phyloP scores from a whole-genome alignment of 164 flowering plant species.

The Kingdonia uniflora region DNA sequence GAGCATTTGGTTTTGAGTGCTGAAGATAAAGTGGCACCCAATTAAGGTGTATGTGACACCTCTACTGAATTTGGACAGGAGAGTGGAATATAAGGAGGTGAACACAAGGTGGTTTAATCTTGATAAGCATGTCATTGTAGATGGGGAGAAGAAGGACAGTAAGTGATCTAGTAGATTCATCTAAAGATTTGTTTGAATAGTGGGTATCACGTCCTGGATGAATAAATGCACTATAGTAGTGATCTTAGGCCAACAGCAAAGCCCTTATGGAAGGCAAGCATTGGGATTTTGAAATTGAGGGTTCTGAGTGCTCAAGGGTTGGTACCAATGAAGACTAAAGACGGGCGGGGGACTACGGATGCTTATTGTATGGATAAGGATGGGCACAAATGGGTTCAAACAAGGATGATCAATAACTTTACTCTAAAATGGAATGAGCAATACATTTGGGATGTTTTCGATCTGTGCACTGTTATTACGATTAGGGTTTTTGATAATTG shows the following conservation, averaged over 20 bases:
- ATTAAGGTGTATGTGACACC: no score
- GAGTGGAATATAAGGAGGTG: no score
- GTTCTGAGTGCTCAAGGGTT: constrained; percentile 66
- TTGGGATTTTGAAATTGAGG: constrained; percentile 83
- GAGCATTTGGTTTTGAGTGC: no score
- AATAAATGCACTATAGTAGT: constrained; percentile 83
- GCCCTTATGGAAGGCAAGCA: constrained; percentile 75
- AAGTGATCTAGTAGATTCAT: constrained; percentile 1
- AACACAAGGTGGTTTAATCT: constrained; percentile 6
- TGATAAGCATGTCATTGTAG: neutral
- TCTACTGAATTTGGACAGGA: no score
- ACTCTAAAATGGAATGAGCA: constrained; percentile 77
- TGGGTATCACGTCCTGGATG: constrained; percentile 94
- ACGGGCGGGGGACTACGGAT: constrained; percentile 72
- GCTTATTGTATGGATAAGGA: constrained; percentile 88
- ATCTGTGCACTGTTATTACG: constrained; percentile 75
- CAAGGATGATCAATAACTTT: constrained; percentile 57
- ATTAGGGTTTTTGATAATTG: constrained; percentile 79
- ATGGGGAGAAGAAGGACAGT: neutral
- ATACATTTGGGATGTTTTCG: constrained; percentile 91
- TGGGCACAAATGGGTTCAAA: constrained; percentile 84
- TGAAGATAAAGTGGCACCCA: no score
- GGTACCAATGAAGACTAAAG: constrained; percentile 83
- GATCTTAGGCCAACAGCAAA: constrained; percentile 93
- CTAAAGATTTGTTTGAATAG: constrained; percentile 54